Base-by-base conservation (phyloP, 768 basidiomycete species). In the Ramaria sp. region DNA sequence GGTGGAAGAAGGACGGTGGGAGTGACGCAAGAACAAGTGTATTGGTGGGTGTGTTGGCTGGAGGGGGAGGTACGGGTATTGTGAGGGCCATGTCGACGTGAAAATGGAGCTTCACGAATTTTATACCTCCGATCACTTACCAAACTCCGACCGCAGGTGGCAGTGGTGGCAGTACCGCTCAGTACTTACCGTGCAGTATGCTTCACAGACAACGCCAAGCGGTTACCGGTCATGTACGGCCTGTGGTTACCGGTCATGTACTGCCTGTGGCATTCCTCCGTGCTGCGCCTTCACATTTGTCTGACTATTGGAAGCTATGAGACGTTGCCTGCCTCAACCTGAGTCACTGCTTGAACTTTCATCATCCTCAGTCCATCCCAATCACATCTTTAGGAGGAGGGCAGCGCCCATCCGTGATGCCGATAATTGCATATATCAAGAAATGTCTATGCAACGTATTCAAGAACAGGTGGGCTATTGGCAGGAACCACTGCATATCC, bases 1-100 rank as follows among this genome's bases (percentile, higher is more conserved):
- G 83, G 37, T 84, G 76, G 72, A 97, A 95, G 68, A 93, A 90
- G 1, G 78, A 71, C 34, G 74, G 78, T 3, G 92, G 90, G 0
- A 98, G 70, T 1, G 80, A 76, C 1, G 93, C 83, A 50, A 98
- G 78, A 41, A 91, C 78, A 31, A 97, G 74, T 0, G 93, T 88
- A 70, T 98, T 98, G 33, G 93, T 95, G 15, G 65, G 64, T 7
- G 19, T 31, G 5, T 48, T 20, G 19, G 51, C 66, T 61, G 41
- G 54, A 31, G 57, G 54, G 51, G 19, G 42, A 24, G 51, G 51
- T n/a, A 61, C 59, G 34, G 39, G 12, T 39, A 53, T 33, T 27
- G 37, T 27, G 38, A 49, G 48, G 22, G 51, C 30, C 51, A 39
- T 52, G 33, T n/a, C 19, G 34, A 38, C 24, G 33, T 9, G 31